Conservation (phyloP, 306 rosid genomes). For the Inga leiocalycina region DNA sequence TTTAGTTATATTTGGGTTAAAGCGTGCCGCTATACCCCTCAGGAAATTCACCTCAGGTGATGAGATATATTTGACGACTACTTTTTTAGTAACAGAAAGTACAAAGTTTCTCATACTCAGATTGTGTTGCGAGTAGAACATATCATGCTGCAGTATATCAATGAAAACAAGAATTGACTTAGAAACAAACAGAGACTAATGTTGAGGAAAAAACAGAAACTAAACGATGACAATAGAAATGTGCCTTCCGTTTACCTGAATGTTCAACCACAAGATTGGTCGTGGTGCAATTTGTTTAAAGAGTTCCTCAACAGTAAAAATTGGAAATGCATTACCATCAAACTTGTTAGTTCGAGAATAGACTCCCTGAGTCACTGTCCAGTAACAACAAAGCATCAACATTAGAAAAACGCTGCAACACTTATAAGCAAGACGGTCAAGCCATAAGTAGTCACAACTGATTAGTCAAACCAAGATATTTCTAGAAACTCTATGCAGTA, state of each 20-base stretch:
- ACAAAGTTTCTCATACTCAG: slow-evolving; percentile 68
- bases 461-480: slow-evolving; percentile 5
- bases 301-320: slow-evolving; percentile 52
- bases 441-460: background rate
- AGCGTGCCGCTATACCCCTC: slow-evolving; percentile 44
- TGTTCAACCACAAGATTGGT: slow-evolving; percentile 68
- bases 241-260: slow-evolving; percentile 55
- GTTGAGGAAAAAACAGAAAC: background rate
- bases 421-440: background rate
- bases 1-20: slow-evolving; percentile 59
- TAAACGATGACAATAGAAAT: slow-evolving; percentile 3
- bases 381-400: slow-evolving; percentile 32
- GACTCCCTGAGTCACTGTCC: slow-evolving; percentile 65
- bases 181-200: background rate
- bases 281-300: slow-evolving; percentile 32
- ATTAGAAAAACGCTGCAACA: background rate
- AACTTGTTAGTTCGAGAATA: slow-evolving; percentile 43
- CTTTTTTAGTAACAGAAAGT: slow-evolving; percentile 51
- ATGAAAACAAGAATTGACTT: slow-evolving; percentile 20
- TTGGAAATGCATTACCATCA: slow-evolving; percentile 38
- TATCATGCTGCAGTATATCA: slow-evolving; percentile 64
- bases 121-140: slow-evolving; percentile 62
- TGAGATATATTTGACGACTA: slow-evolving; percentile 61
- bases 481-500: background rate
- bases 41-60: slow-evolving; percentile 83